Percentiles rank a stretch among this genome's conserved stretches.
Evolutionary conservation across 2,329 filamentous ascomycete species (phyloP).

Genomic region (Chaetomiaceae sp.): DNA sequence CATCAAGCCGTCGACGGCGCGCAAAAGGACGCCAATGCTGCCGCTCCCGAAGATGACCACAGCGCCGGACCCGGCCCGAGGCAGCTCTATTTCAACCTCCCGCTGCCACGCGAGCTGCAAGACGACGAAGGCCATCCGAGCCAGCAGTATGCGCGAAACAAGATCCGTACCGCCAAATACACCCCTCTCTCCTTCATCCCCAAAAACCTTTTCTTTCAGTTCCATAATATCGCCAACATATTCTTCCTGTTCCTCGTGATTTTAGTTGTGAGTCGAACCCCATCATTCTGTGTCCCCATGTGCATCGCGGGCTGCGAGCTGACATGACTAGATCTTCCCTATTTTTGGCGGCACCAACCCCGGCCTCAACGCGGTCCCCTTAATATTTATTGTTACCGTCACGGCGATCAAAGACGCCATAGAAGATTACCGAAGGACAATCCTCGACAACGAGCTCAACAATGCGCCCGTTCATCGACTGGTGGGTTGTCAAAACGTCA

Average conservation of each 20-base stretch:
- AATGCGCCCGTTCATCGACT: conserved; percentile 92
- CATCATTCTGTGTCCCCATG: too few relatives aligned
- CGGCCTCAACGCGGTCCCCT: conserved; percentile 78
- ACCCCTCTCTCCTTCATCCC: conserved; percentile 91
- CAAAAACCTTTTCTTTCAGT: conserved; percentile 96
- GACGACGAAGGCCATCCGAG: conserved; percentile 75
- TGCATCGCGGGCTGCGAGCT: too few relatives aligned
- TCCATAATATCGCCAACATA: conserved; percentile 96
- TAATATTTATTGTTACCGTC: conserved; percentile 85
- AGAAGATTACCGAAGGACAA: conserved; percentile 88
- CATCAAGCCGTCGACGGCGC: conserved; percentile 17
- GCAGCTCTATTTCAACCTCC: conserved; percentile 77
- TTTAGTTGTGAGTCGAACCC: conserved; percentile 82
- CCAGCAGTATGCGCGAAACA: conserved; percentile 75
- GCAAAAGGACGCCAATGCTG: conserved; percentile 29
- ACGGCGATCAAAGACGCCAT: conserved; percentile 93
- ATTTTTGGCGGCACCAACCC: conserved; percentile 93
- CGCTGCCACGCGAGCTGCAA: conserved; percentile 65
- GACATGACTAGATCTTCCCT: conserved; percentile 80
- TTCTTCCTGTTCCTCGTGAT: conserved; percentile 98
- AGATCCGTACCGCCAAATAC: conserved; percentile 97
- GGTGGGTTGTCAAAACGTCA: conserved; percentile 86
- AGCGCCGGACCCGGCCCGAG: conserved; percentile 42
- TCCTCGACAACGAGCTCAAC: conserved; percentile 89
- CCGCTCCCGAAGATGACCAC: conserved; percentile 25